These are phyloP conservation scores for Penicillium atrosanguineum DNA, from an alignment of 495 filamentous ascomycete species.

Conservation along the genomic window DNA sequence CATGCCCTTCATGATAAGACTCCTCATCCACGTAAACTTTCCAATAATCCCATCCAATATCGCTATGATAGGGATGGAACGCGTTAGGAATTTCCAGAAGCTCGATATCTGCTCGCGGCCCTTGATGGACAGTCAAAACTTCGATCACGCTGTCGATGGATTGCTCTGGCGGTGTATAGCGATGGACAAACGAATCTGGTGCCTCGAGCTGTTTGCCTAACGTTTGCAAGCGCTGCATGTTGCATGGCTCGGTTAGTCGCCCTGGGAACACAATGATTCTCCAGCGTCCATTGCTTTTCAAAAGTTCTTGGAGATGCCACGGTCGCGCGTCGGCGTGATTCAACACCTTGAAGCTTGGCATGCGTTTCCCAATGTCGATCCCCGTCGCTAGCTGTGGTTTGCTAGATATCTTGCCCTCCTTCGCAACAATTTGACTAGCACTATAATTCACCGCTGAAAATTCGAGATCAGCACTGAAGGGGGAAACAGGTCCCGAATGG, in stretches of 20 bases:
- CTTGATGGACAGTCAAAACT: constrained; percentile 54
- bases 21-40: constrained; percentile 63
- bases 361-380: constrained; percentile 48
- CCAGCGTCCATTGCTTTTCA: constrained; percentile 55
- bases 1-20: constrained; percentile 60
- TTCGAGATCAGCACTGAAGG: neutral
- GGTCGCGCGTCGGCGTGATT: constrained; percentile 55
- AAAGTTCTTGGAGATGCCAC: constrained; percentile 49
- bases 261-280: constrained; percentile 63
- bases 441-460: constrained; percentile 33
- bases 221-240: constrained; percentile 39
- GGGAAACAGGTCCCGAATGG: neutral
- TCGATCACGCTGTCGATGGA: constrained; percentile 49
- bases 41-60: constrained; percentile 59
- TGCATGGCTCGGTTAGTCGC: constrained; percentile 36
- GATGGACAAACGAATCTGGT: constrained; percentile 42
- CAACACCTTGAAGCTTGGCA: constrained; percentile 55
- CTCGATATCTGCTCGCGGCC: constrained; percentile 44
- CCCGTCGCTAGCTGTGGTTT: constrained; percentile 36
- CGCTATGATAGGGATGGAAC: constrained; percentile 51
- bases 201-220: constrained; percentile 43
- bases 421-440: constrained; percentile 33
- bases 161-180: constrained; percentile 36
- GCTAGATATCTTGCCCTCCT: constrained; percentile 23
- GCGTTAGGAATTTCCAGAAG: constrained; percentile 55